A percentile compares a stretch with the other conserved stretches of the same genome.
These are phyloP conservation scores for Kalanchoe fedtschenkoi DNA, from an alignment of 164 flowering plant species.

Conservation along the genomic window DNA sequence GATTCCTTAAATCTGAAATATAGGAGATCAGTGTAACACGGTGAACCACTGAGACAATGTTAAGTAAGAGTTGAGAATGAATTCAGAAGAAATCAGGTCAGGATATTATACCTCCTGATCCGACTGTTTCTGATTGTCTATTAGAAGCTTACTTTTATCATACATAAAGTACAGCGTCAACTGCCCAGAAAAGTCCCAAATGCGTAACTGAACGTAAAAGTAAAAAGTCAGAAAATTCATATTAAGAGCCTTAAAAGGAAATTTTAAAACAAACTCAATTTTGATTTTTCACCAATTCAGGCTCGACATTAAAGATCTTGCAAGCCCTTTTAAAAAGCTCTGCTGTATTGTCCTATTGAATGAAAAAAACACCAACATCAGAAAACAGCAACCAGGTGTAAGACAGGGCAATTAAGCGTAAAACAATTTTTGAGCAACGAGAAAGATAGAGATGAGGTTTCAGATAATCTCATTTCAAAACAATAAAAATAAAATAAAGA, in stretches of 20 bases:
- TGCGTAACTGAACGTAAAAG: slow-evolving; percentile 32
- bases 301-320: slow-evolving; percentile 73
- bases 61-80: neutral
- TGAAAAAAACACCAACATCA: neutral
- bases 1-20: neutral
- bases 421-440: neutral
- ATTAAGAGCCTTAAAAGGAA: neutral
- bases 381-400: neutral
- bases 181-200: slow-evolving; percentile 67
- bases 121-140: slow-evolving; percentile 32
- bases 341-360: slow-evolving; percentile 50
- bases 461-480: too few relatives aligned
- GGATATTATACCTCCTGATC: slow-evolving; percentile 44
- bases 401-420: neutral
- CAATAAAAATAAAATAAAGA: too few relatives aligned
- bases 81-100: neutral
- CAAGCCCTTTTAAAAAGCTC: slow-evolving; percentile 86
- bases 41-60: too few relatives aligned
- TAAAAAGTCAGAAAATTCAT: slow-evolving; percentile 9
- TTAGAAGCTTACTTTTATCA: slow-evolving; percentile 25
- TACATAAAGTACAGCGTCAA: slow-evolving; percentile 23
- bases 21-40: too few relatives aligned
- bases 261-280: neutral
- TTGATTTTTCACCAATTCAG: slow-evolving; percentile 39
- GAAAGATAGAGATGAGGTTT: neutral